Base-by-base conservation (phyloP, 352 stramenopile species). In the Stramenopiles sp. region DNA sequence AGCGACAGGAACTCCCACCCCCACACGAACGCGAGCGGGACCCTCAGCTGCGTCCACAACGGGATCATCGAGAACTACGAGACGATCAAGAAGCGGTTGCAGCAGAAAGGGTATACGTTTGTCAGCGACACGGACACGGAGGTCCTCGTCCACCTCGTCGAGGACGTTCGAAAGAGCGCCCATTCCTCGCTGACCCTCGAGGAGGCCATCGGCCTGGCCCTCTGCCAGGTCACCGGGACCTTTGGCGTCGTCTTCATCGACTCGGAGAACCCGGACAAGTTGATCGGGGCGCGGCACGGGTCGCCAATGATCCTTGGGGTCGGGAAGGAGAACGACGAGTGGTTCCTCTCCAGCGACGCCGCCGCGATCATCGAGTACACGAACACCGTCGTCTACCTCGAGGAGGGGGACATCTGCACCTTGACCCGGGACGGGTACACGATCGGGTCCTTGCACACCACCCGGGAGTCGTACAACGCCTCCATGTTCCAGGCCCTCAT, bases 1-100 rank as follows among this genome's bases (percentile, higher is more conserved):
- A 98, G 93, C 1, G 94, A 98, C 84, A 85, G 86, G 75, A 99
- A 99, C 87, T 95, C 94, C 32, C 95, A 99, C 81, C 94, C 95
- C 37, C 94, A 98, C 82, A 90, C 81, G 71, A 93, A 97, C 84
- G 90, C 87, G 74, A 87, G 94, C 73, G 85, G 88, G 69, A 84
- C 87, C 69, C 91, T 98, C 73, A 92, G 91, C 1, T 79, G 98
- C n/a, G 92, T 98, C 25, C 95, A 99, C 84, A 99, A 99, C 81
- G 95, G 95, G 53, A 98, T 94, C 34, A 93, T 99, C 78, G 98
- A 96, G 75, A 99, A 99, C 82, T 93, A 94, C 80, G 84, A 89
- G 78, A 85, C 90, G 77, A 84, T 94, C 76, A 93, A 93, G 79
- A 87, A 92, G 78, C 37, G 49, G 63, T 77, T 81, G 49, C 4